Evolutionary conservation across 2,329 filamentous ascomycete species (phyloP).

Genomic region (Pseudopyricularia javanii): DNA sequence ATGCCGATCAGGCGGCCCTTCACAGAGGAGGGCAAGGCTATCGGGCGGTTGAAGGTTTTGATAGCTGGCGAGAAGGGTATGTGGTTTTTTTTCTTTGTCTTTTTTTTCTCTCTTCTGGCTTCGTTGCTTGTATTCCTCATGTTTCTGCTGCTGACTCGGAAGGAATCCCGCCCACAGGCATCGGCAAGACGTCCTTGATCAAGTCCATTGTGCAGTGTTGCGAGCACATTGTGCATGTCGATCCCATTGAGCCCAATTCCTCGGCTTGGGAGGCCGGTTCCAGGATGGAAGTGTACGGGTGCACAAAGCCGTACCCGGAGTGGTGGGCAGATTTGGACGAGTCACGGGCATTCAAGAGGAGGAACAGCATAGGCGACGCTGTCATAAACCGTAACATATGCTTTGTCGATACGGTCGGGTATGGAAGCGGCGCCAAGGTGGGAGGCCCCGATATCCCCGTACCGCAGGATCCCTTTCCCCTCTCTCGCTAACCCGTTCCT

Average conservation of each 20-base stretch:
- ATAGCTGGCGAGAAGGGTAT: constrained; percentile 68
- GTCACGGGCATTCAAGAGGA: constrained; percentile 39
- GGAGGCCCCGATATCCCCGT: no score
- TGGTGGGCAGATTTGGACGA: constrained; percentile 82
- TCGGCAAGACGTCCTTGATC: constrained; percentile 83
- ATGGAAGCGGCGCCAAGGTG: constrained; percentile 35
- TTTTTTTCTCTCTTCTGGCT: constrained; percentile 1
- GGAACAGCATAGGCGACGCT: constrained; percentile 62
- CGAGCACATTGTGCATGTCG: constrained; percentile 88
- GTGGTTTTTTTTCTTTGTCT: no score
- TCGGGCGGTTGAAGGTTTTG: constrained; percentile 83
- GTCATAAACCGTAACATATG: constrained; percentile 86
- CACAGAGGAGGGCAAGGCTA: constrained; percentile 68
- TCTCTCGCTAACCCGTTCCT: not conserved
- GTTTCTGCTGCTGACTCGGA: constrained; percentile 1
- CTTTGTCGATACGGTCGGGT: constrained; percentile 76
- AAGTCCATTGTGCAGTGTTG: constrained; percentile 77
- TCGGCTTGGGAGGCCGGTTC: constrained; percentile 7
- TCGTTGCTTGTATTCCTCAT: constrained; percentile 4
- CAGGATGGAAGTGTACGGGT: constrained; percentile 56
- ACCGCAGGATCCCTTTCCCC: not conserved
- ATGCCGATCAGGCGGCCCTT: constrained; percentile 86
- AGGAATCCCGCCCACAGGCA: constrained; percentile 36
- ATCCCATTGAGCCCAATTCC: constrained; percentile 38
- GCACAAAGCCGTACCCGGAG: constrained; percentile 70